Evolutionary conservation across 2,329 filamentous ascomycete genomes (phyloP).

Genomic region (Colletotrichum liriopes): DNA sequence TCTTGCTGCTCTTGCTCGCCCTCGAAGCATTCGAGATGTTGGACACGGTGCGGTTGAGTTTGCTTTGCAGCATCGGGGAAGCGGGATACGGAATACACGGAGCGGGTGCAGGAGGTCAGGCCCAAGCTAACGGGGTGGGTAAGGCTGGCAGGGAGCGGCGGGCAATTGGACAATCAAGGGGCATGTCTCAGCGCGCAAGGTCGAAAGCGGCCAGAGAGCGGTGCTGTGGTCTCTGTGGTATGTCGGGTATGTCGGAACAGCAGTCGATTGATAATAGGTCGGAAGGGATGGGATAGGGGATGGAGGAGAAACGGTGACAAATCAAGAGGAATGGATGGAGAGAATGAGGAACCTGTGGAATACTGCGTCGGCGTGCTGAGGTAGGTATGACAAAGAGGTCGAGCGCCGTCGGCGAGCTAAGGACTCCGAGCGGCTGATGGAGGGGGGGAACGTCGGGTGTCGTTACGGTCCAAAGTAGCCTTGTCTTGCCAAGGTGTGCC

Average conservation of each 20-base stretch:
- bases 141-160: conserved; percentile 11
- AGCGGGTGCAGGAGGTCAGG: conserved; percentile 5
- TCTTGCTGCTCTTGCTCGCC: conserved; percentile 28
- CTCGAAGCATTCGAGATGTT: conserved; percentile 23
- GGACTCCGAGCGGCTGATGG: conserved; percentile 13
- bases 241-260: conserved; percentile 29
- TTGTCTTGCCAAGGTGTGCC: conserved; percentile 20
- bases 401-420: conserved; percentile 8
- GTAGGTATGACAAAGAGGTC: not conserved
- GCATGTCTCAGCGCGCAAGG: conserved; percentile 7
- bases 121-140: conserved; percentile 5
- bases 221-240: conserved; percentile 6
- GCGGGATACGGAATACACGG: conserved; percentile 27
- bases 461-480: conserved; percentile 27
- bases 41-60: conserved; percentile 28
- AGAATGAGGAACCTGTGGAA: not conserved
- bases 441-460: conserved; percentile 12
- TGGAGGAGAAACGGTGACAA: conserved; percentile 27
- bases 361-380: not conserved
- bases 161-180: conserved; percentile 14
- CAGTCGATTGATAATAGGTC: conserved; percentile 17
- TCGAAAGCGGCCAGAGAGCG: conserved; percentile 3
- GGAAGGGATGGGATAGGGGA: conserved; percentile 1
- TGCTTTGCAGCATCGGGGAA: conserved; percentile 29
- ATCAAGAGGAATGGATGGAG: conserved; percentile 15